Evolutionary conservation across 768 basidiomycete genomes (phyloP).

Genomic region (Rhodocollybia butyracea): DNA sequence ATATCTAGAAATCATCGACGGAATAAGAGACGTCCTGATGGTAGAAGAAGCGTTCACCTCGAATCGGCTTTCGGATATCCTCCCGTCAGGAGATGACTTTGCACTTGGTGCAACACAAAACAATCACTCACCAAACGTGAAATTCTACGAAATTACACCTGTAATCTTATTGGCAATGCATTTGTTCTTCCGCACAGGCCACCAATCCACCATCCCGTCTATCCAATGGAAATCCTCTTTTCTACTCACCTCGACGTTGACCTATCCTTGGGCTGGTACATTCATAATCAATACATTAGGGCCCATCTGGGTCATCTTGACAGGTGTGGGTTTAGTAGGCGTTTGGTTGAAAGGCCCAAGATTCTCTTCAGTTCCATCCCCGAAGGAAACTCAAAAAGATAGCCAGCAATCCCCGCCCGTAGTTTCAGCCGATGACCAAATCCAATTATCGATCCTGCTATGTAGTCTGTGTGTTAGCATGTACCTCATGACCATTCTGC

Average conservation of each 20-base stretch:
- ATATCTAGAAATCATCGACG: conserved; percentile 79
- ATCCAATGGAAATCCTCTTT: conserved; percentile 97
- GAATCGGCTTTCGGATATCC: conserved; percentile 35
- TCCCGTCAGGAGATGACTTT: neutral
- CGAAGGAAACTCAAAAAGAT: conserved; percentile 20
- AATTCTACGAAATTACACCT: conserved; percentile 68
- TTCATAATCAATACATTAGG: conserved; percentile 79
- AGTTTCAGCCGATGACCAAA: neutral
- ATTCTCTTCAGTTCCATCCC: neutral
- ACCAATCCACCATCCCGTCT: conserved; percentile 84
- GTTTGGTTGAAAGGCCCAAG: conserved; percentile 47
- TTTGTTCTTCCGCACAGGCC: conserved; percentile 85
- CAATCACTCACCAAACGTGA: conserved; percentile 28
- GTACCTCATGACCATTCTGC: conserved; percentile 62
- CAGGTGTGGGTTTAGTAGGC: conserved; percentile 69
- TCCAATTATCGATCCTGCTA: conserved; percentile 2
- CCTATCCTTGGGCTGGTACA: conserved; percentile 71
- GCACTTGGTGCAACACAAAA: conserved; percentile 18
- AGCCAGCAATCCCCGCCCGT: neutral
- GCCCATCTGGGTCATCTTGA: conserved; percentile 58
- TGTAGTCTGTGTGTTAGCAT: conserved; percentile 64
- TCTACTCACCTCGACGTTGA: conserved; percentile 64
- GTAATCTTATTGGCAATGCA: conserved; percentile 75
- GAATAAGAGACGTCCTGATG: conserved; percentile 65
- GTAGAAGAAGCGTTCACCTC: conserved; percentile 51